phyloP scores from a whole-genome alignment of 495 filamentous ascomycete species.

The Astrothelium subdiscretum region DNA sequence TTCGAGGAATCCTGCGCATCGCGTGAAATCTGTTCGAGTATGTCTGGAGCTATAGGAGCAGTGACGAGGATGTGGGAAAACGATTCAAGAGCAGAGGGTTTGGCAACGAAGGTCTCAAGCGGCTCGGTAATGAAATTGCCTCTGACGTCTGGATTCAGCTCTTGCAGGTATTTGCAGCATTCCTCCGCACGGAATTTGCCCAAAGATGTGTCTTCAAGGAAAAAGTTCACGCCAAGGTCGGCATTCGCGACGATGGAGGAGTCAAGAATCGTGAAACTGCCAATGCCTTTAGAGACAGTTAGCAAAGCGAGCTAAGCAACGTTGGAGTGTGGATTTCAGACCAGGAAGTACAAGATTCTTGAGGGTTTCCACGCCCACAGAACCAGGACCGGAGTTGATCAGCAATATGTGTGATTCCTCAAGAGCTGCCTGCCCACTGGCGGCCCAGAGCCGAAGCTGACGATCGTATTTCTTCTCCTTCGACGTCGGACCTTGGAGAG shows the following conservation, averaged over 20 bases:
- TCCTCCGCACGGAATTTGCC: slow-evolving; percentile 73
- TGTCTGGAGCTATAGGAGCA: slow-evolving; percentile 46
- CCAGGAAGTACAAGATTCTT: slow-evolving; percentile 93
- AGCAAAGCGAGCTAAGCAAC: background rate
- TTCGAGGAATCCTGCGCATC: slow-evolving; percentile 50
- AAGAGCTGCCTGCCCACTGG: slow-evolving; percentile 77
- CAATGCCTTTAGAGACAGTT: slow-evolving; percentile 48
- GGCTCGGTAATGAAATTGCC: slow-evolving; percentile 46
- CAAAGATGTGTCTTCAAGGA: slow-evolving; percentile 66
- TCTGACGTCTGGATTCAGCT: slow-evolving; percentile 92
- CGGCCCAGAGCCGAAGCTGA: slow-evolving; percentile 91
- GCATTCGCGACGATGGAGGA: slow-evolving; percentile 60
- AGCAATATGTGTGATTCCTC: slow-evolving; percentile 83
- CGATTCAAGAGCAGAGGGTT: slow-evolving; percentile 34
- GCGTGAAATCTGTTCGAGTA: slow-evolving; percentile 45
- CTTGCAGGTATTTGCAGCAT: slow-evolving; percentile 60
- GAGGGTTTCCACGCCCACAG: slow-evolving; percentile 80
- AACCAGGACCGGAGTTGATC: slow-evolving; percentile 70
- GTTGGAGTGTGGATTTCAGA: slow-evolving; percentile 18
- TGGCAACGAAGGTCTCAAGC: slow-evolving; percentile 28
- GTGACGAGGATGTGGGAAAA: slow-evolving; percentile 70
- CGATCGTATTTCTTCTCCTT: slow-evolving; percentile 64
- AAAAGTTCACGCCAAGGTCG: slow-evolving; percentile 94
- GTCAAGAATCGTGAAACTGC: slow-evolving; percentile 89
- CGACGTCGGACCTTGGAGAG: slow-evolving; percentile 26